Evolutionary conservation across 2,329 filamentous ascomycete species (phyloP), one percentile per base, ranked within the genome.

Genomic region (Alternaria panax): DNA sequence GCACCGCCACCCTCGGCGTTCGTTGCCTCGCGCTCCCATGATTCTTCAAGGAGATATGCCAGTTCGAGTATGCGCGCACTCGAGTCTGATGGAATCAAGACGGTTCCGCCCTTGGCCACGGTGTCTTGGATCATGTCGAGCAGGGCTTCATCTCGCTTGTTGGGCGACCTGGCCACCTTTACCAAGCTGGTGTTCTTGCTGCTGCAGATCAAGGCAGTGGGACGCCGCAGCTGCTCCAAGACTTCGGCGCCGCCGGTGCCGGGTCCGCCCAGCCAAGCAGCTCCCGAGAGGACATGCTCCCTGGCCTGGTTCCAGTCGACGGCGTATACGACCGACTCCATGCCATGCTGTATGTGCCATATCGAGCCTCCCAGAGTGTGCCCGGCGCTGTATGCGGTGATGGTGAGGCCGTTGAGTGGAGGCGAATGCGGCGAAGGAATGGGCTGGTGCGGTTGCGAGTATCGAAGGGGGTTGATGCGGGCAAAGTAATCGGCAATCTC

Each of bases 231-330:
- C 73, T 96, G 92, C 78, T 99, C 95, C 56, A 97, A 93, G 20
- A 99, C 92, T 75, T 97, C 93, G 8, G 92, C 90, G 20, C 92
- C 92, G 40, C 92, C 92, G 0, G 87, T 88, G 28, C 90, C 91
- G 22, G 89, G 89, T 6, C 92, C 92, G 45, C 92, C 92, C 41
- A 99, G 85, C 92, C 95, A 98, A 25, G 94, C 93, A 22, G 95
- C 95, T 63, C 94, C 94, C 0, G 94, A 89, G 60, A 97, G 89
- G 16, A 98, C 93, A 79, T 97, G 96, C 76, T 99, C 95, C 68
- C 92, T 88, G n/a, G 91, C 92, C 79, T 97, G 93, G 70, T 97
- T 97, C 95, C 95, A 99, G 74, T 98, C 94, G 18, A 97, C 92
- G 0, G 95, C 94, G 72, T 99, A 98, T 1, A 99, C 93, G 41